Conservation (phyloP, 371 early-diverging fungal genomes). For the Fennellomyces sp. region DNA sequence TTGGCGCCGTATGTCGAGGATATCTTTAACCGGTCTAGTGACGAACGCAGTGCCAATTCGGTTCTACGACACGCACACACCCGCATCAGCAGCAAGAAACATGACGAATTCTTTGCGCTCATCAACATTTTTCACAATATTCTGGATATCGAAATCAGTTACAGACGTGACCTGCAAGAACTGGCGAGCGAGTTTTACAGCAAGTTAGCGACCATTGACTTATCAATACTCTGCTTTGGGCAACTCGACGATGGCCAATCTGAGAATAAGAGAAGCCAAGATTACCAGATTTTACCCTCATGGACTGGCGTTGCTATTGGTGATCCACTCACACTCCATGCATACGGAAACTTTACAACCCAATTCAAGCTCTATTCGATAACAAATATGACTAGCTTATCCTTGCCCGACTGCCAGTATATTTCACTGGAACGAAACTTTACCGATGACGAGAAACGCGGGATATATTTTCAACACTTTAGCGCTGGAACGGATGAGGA, state of each 20-base stretch:
- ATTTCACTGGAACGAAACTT: no score
- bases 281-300: background rate
- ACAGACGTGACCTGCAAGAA: background rate
- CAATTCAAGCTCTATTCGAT: no score
- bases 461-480: no score
- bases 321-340: no score
- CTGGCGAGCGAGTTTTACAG: background rate
- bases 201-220: background rate
- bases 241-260: background rate
- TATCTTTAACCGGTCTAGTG: background rate
- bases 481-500: no score
- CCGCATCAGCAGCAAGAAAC: background rate
- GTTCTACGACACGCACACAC: background rate
- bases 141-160: background rate
- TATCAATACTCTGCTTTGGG: background rate
- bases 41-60: background rate
- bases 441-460: no score
- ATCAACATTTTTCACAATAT: background rate
- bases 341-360: no score
- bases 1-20: background rate
- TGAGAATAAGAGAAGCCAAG: background rate
- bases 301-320: background rate
- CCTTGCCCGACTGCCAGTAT: no score
- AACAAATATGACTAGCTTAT: no score
- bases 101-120: background rate